Base-by-base conservation (phyloP, 352 stramenopile genomes). In the Phytopythium cucurbitacearum region DNA sequence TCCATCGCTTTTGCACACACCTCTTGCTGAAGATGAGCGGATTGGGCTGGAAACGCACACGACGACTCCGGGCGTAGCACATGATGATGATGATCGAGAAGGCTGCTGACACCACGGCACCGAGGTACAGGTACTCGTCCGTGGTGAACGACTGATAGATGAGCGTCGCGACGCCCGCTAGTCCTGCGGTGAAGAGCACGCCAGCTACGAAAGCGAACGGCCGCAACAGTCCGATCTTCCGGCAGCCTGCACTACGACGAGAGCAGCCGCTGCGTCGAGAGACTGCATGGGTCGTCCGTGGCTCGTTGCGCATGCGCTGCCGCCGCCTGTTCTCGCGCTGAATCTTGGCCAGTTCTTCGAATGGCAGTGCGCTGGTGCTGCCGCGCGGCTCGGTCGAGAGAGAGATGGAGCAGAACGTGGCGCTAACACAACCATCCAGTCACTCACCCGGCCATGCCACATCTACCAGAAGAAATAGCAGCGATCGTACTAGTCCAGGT, bases 21-120 rank as follows among this genome's bases (percentile, higher is more conserved):
- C 60, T 93, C 60, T 95, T 95, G 64, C 82, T 92, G 52, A 92
- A 85, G 51, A 95, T 94, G 39, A 95, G 72, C 10, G 84, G 76
- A 51, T 94, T 95, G 11, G 85, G 85, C 40, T 95, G 81, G 8
- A 73, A 65, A 8, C 80, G 66, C 44, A 91, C 75, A 4, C 64
- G 62, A 4, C 61, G 67, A 57, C 78, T 90, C 52, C 65, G 62
- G 46, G 64, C 33, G 62, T 90, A 95, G 53, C 77, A 80, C 12
- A 87, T 51, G 46, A 94, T 74, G 38, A 95, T 84, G 12, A 87
- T 67, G 16, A 86, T 47, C 34, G 77, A 93, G 61, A 93, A 94
- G 33, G 64, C 56, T n/a, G 59, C 56, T 1, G 83, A 95, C 16
- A 87, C 76, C 38, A 87, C 60, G 3, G 81, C 78, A 12, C 85